Percentiles rank a stretch among this genome's conserved stretches.
Evolutionary conservation across 2,329 filamentous ascomycete species (phyloP).

Genomic region (Sphaerulina musiva): DNA sequence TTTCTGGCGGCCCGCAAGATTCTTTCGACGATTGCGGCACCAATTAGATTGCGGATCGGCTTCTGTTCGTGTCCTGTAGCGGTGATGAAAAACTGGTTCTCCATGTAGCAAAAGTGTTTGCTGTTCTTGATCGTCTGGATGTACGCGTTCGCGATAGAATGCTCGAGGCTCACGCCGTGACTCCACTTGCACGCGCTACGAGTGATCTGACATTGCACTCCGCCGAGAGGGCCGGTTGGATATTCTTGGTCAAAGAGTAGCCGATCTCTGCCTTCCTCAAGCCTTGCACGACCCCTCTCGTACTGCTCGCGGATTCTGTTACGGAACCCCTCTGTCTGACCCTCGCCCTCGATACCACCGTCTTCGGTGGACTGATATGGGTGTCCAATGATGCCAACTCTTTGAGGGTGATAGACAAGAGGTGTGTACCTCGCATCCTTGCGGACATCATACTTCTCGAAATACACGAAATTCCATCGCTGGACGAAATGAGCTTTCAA

Average conservation of each 20-base stretch:
- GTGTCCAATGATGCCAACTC: slow-evolving; percentile 33
- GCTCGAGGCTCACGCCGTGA: slow-evolving; percentile 54
- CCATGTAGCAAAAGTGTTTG: slow-evolving; percentile 52
- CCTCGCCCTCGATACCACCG: slow-evolving; percentile 25
- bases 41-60: slow-evolving; percentile 71
- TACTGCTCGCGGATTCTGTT: slow-evolving; percentile 29
- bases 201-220: slow-evolving; percentile 72
- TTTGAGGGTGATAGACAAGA: slow-evolving; percentile 33
- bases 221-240: slow-evolving; percentile 52
- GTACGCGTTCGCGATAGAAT: slow-evolving; percentile 91
- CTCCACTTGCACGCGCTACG: slow-evolving; percentile 52
- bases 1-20: slow-evolving; percentile 63
- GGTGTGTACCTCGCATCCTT: slow-evolving; percentile 45
- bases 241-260: slow-evolving; percentile 19
- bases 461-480: slow-evolving; percentile 86
- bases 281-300: slow-evolving; percentile 21
- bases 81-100: slow-evolving; percentile 85
- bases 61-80: slow-evolving; percentile 63
- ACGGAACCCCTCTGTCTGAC: slow-evolving; percentile 30
- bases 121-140: slow-evolving; percentile 91
- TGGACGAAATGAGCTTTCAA: slow-evolving; percentile 73
- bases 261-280: slow-evolving; percentile 25
- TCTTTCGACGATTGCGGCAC: slow-evolving; percentile 69
- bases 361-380: slow-evolving; percentile 26
- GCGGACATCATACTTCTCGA: slow-evolving; percentile 66